Evolutionary conservation across 2,329 filamentous ascomycete genomes (phyloP).

Genomic region (Lithohypha guttulata): DNA sequence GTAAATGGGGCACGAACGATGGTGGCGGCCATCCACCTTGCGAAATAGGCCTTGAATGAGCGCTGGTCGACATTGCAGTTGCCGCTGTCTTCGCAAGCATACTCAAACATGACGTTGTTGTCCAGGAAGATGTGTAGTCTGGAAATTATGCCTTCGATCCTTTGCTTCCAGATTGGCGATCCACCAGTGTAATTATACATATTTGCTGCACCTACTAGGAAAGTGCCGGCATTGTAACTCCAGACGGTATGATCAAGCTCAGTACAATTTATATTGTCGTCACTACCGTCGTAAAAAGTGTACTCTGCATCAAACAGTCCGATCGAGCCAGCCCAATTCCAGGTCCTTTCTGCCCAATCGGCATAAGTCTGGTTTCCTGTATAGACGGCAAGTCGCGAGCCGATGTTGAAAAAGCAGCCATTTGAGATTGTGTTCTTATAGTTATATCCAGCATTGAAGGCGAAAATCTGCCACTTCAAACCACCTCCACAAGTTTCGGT

Average conservation of each 20-base stretch:
- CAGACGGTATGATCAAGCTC: constrained; percentile 43
- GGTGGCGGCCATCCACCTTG: constrained; percentile 49
- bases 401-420: constrained; percentile 47
- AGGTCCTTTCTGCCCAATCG: constrained; percentile 60
- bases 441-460: constrained; percentile 58
- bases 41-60: constrained; percentile 56
- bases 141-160: constrained; percentile 44
- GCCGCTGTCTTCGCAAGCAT: constrained; percentile 45
- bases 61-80: constrained; percentile 54
- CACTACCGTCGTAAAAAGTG: constrained; percentile 46
- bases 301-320: constrained; percentile 41
- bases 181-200: constrained; percentile 44
- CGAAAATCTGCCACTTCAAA: constrained; percentile 76
- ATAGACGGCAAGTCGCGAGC: constrained; percentile 61
- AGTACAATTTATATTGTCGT: constrained; percentile 41
- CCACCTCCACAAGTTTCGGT: constrained; percentile 56
- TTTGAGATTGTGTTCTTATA: constrained; percentile 52
- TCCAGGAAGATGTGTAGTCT: constrained; percentile 43
- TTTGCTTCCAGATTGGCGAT: constrained; percentile 42
- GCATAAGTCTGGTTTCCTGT: constrained; percentile 70
- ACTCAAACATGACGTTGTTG: constrained; percentile 47
- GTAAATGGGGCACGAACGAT: constrained; percentile 50
- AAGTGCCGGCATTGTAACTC: constrained; percentile 48
- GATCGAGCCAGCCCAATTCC: constrained; percentile 44
- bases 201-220: constrained; percentile 44